Base-by-base conservation (phyloP, 2,329 filamentous ascomycete genomes). In the Tolypocladium endophyticum region DNA sequence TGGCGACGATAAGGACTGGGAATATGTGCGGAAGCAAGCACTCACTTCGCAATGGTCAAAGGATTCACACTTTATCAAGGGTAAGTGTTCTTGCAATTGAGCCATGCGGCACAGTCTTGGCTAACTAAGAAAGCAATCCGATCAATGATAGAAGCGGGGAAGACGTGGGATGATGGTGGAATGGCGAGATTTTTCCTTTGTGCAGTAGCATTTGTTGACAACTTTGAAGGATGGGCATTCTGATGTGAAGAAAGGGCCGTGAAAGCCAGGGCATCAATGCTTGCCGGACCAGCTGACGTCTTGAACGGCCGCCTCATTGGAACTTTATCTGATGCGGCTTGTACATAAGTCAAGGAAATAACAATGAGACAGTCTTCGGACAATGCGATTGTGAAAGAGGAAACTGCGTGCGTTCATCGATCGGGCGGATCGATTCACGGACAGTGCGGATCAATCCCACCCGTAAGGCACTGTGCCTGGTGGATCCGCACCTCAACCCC, bases 11-110 rank as follows among this genome's bases (percentile, higher is more conserved):
- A 85, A 86, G 66, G 80, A 83, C 56, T 99, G 94, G 94, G 81
- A 84, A 7, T 89, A 89, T 72, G 87, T 93, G 6, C 81, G 87
- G 58, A 76, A 88, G 58, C 82, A 85, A 73, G 90, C 89, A 2
- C 69, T 96, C 23, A 84, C 83, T 58, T 87, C 87, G 12, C 72
- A 81, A 57, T 85, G 86, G 74, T 78, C 84, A 12, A 84, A 81
- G 1, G 91, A 97, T 74, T 82, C 89, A 23, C 89, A 96, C 73
- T 97, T 86, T 69, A 86, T 97, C 38, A 96, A 97, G 76, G 85
- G 88, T 86, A 74, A 71, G 56, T 28, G 8, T 25, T 14, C 39
- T 38, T 14, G 45, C 11, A 23, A 23, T 35, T 23, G 30, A 36
- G 12, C 11, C 30, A 23, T 36, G 50, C 20, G 23, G 30, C 50